phyloP scores from a whole-genome alignment of 2,329 filamentous ascomycete genomes.

The Aschersonia sp. region DNA sequence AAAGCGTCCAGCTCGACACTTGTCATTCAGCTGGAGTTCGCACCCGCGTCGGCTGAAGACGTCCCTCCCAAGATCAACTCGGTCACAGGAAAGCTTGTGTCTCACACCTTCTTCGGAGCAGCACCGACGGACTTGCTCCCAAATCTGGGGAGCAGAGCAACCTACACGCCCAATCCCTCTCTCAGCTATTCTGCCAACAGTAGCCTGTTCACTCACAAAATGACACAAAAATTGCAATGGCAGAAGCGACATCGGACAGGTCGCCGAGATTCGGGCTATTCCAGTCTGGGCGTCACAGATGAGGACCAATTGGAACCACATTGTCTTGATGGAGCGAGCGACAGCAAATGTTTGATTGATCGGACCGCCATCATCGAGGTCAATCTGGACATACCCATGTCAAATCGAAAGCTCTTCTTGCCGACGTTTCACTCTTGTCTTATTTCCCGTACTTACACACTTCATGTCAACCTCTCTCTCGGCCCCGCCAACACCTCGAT shows the following conservation, averaged over 20 bases:
- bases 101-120: conserved; percentile 37
- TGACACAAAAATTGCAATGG: conserved; percentile 26
- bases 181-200: conserved; percentile 31
- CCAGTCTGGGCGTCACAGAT: conserved; percentile 21
- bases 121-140: conserved; percentile 30
- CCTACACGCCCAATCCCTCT: conserved; percentile 24
- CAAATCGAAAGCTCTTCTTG: conserved; percentile 34
- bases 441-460: conserved; percentile 37
- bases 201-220: conserved; percentile 21
- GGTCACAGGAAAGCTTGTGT: conserved; percentile 34
- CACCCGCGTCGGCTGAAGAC: conserved; percentile 25
- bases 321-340: conserved; percentile 7
- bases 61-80: conserved; percentile 32
- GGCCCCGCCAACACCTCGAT: conserved; percentile 27
- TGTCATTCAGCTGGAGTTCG: conserved; percentile 31
- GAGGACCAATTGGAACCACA: conserved; percentile 22
- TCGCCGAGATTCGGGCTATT: conserved; percentile 40
- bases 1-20: conserved; percentile 25
- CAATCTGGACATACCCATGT: conserved; percentile 31
- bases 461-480: conserved; percentile 30
- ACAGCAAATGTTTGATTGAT: conserved; percentile 16
- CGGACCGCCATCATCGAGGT: conserved; percentile 29
- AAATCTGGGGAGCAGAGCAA: conserved; percentile 31
- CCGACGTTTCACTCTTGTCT: conserved; percentile 46
- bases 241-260: conserved; percentile 16